Percentiles rank a stretch among this genome's conserved stretches.
phyloP scores from a whole-genome alignment of 164 flowering plant species.

The Tinospora cordifolia region DNA sequence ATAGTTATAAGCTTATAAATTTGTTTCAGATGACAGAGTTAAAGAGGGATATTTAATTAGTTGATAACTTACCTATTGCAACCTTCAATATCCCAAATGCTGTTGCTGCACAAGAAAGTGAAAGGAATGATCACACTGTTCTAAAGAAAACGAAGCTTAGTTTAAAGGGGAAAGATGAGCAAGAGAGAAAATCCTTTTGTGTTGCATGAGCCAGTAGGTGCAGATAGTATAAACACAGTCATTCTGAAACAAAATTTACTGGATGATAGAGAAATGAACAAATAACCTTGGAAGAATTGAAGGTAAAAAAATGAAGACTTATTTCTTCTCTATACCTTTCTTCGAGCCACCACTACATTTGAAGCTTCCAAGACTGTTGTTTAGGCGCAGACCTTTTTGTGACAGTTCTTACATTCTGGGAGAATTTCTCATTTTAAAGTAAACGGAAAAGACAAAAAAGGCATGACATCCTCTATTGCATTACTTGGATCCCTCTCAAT shows the following conservation, averaged over 20 bases:
- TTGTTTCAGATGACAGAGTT: too few relatives aligned
- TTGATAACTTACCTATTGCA: too few relatives aligned
- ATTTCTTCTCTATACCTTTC: not conserved
- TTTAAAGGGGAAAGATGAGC: too few relatives aligned
- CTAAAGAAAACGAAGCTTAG: too few relatives aligned
- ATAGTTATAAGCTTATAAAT: too few relatives aligned
- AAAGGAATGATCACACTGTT: too few relatives aligned
- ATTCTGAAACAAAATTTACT: not conserved
- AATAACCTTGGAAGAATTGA: not conserved
- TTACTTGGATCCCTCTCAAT: not conserved
- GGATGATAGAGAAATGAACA: not conserved
- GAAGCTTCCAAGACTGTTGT: not conserved
- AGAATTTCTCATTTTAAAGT: not conserved
- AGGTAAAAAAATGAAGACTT: not conserved
- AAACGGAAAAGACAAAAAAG: not conserved
- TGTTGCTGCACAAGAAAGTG: too few relatives aligned
- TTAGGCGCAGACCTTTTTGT: not conserved
- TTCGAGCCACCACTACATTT: not conserved
- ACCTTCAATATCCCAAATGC: too few relatives aligned
- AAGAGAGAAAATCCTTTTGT: not conserved
- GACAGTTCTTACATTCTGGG: not conserved
- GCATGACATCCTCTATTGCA: not conserved
- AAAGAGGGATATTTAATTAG: conserved; percentile 49
- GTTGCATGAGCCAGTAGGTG: too few relatives aligned
- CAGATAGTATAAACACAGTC: too few relatives aligned